Percentiles rank a stretch among this genome's conserved stretches.
Conservation (phyloP, 805 yeast species). For the Lachancea dasiensis region DNA sequence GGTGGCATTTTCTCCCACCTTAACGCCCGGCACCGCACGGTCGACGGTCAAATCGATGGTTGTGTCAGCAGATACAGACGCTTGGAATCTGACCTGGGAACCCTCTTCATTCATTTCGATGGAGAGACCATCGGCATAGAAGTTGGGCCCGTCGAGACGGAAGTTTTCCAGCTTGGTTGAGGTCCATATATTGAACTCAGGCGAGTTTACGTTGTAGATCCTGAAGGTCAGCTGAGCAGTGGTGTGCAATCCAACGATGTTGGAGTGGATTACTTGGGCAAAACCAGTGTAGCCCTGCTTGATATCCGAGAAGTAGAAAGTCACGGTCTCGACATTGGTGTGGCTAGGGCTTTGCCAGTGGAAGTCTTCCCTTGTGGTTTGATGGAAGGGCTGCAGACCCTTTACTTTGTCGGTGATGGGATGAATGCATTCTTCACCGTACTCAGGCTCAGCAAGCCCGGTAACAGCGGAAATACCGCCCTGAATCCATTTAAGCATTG, state of each 20-base stretch:
- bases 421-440: slow-evolving; percentile 87
- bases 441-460: slow-evolving; percentile 96
- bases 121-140: slow-evolving; percentile 68
- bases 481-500: slow-evolving; percentile 77
- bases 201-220: slow-evolving; percentile 40
- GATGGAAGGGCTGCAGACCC: slow-evolving; percentile 52
- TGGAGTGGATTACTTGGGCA: slow-evolving; percentile 92
- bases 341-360: slow-evolving; percentile 66
- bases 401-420: slow-evolving; percentile 63
- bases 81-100: slow-evolving; percentile 47
- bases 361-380: slow-evolving; percentile 61
- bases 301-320: slow-evolving; percentile 74
- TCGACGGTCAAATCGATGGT: slow-evolving; percentile 62
- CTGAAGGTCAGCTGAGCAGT: slow-evolving; percentile 94
- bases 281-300: slow-evolving; percentile 68
- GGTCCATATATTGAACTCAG: slow-evolving; percentile 59
- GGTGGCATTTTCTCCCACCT: slow-evolving; percentile 83
- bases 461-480: slow-evolving; percentile 88
- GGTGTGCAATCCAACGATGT: slow-evolving; percentile 77
- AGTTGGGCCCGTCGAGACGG: slow-evolving; percentile 63
- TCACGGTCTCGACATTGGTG: slow-evolving; percentile 93
- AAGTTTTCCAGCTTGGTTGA: slow-evolving; percentile 84
- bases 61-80: slow-evolving; percentile 63
- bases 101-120: slow-evolving; percentile 55
- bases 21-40: slow-evolving; percentile 69